Evolutionary conservation across 495 filamentous ascomycete species (phyloP).

Genomic region (Xylaria flabelliformis): DNA sequence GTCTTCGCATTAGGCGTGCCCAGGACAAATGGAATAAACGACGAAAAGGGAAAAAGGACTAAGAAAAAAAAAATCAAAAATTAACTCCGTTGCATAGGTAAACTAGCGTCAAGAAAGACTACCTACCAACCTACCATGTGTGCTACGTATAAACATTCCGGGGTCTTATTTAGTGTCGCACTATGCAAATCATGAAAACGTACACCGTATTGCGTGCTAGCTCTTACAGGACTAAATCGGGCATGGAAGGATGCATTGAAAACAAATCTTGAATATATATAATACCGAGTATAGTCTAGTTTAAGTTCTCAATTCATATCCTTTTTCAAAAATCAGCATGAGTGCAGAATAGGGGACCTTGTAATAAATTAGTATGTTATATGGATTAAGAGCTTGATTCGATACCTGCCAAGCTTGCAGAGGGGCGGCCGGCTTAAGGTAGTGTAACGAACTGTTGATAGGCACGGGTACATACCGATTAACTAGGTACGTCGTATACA

Average conservation of each 20-base stretch:
- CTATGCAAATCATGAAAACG: background rate
- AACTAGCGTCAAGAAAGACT: background rate
- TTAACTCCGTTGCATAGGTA: background rate
- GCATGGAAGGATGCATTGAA: background rate
- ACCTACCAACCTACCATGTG: background rate
- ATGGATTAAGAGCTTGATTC: background rate
- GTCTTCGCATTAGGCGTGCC: background rate
- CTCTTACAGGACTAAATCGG: background rate
- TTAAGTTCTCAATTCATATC: background rate
- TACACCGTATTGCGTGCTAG: background rate
- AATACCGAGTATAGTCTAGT: background rate
- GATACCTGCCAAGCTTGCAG: background rate
- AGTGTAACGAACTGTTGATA: background rate
- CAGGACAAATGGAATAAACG: too few species aligned
- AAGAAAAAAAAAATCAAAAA: slow-evolving; percentile 1
- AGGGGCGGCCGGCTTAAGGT: background rate
- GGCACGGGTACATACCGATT: background rate
- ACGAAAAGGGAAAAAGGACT: too few species aligned
- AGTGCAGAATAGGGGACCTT: background rate
- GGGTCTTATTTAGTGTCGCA: slow-evolving; percentile 20
- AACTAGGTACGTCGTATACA: background rate
- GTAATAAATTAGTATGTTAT: too few species aligned
- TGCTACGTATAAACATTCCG: background rate
- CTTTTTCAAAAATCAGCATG: background rate
- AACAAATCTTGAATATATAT: background rate